Percentiles rank a stretch among this genome's conserved stretches.
These are phyloP conservation scores for Pholiota molesta DNA, from an alignment of 768 basidiomycete genomes.

Conservation along the genomic window DNA sequence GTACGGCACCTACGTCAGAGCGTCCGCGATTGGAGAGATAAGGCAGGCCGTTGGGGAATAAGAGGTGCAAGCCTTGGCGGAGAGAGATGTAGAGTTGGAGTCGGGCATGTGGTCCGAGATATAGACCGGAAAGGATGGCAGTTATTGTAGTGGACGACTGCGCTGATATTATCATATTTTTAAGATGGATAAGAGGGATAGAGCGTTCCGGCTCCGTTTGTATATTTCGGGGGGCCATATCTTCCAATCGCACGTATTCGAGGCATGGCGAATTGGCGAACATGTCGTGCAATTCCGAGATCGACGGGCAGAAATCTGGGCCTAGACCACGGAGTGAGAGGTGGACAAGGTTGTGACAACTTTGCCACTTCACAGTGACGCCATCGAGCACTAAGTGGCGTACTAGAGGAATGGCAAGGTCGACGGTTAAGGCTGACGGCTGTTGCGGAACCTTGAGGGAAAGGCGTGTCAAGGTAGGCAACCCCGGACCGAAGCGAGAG, in stretches of 20 bases:
- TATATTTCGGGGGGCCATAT: conserved; percentile 26
- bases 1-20: conserved; percentile 13
- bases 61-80: conserved; percentile 26
- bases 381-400: conserved; percentile 36
- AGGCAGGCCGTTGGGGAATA: conserved; percentile 31
- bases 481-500: conserved; percentile 25
- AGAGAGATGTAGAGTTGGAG: conserved; percentile 31
- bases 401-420: conserved; percentile 33
- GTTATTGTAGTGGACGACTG: conserved; percentile 26
- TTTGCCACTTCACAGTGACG: conserved; percentile 38
- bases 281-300: conserved; percentile 35
- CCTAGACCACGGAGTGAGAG: conserved; percentile 37
- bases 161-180: conserved; percentile 32
- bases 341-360: conserved; percentile 32
- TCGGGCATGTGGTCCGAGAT: conserved; percentile 25
- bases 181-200: conserved; percentile 27
- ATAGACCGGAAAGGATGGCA: conserved; percentile 27
- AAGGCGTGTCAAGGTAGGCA: conserved; percentile 32
- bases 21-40: conserved; percentile 11
- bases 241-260: conserved; percentile 35
- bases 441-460: conserved; percentile 37
- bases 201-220: conserved; percentile 8
- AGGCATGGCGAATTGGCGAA: conserved; percentile 35
- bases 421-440: conserved; percentile 22
- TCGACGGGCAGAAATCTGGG: conserved; percentile 33